Percentiles rank a stretch among this genome's conserved stretches.
Conservation (phyloP, 371 early-diverging fungal species). For the Apophysomyces variabilis region DNA sequence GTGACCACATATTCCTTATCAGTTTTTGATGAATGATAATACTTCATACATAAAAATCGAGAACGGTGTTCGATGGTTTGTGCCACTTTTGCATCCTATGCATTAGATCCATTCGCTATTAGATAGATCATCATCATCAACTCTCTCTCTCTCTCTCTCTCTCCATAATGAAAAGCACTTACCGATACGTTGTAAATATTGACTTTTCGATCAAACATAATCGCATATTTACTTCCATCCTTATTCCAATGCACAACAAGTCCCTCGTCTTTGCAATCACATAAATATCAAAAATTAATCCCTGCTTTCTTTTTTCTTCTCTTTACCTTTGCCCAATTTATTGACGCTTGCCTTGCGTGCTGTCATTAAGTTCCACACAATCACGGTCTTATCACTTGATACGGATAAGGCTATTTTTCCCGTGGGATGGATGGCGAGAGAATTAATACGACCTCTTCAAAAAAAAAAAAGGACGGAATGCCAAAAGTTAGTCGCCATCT, state of each 20-base stretch:
- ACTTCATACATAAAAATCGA: conserved; percentile 52
- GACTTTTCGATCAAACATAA: conserved; percentile 74
- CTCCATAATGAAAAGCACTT: conserved; percentile 24
- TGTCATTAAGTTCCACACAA: conserved; percentile 90
- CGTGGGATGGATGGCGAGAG: conserved; percentile 89
- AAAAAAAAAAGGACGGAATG: background rate
- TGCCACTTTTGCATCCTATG: conserved; percentile 57
- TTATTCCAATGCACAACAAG: conserved; percentile 78
- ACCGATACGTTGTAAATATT: conserved; percentile 72
- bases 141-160: no score
- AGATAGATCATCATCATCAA: no score
- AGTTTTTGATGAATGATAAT: conserved; percentile 43
- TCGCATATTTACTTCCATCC: conserved; percentile 75
- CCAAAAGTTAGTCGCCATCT: no score
- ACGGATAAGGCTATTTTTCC: conserved; percentile 92
- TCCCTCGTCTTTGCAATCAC: conserved; percentile 44
- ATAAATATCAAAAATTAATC: background rate
- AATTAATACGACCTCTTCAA: conserved; percentile 63
- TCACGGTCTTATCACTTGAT: conserved; percentile 77
- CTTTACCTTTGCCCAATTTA: conserved; percentile 57
- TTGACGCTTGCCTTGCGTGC: conserved; percentile 80
- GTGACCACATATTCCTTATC: conserved; percentile 65
- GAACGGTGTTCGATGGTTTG: conserved; percentile 57
- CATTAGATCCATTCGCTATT: background rate
- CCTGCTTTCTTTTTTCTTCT: background rate